Base-by-base conservation (phyloP, 768 basidiomycete species). In the Sarcomyxa edulis region DNA sequence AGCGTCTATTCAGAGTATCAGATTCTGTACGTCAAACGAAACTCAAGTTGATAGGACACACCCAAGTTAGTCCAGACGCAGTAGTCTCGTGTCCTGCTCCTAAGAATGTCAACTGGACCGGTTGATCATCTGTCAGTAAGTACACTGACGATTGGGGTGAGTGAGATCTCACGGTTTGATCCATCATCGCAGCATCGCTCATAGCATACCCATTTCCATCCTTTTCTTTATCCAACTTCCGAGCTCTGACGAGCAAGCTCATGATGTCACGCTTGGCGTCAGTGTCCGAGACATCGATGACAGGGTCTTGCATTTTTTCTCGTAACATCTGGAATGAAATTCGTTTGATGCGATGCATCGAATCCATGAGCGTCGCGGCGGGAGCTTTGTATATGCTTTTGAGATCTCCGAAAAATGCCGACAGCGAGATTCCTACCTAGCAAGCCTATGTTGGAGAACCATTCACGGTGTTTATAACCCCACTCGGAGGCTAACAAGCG, bases 261-360 rank as follows among this genome's bases (percentile, higher is more conserved):
- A 74, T 76, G 33, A 76, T 69, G 56, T 76, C 72, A 33, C 62
- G 59, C 48, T 74, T 73, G 7, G 62, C 55, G 18, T 60, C 57
- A 4, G 49, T 59, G 37, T 71, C 72, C 4, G 60, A 59, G 8
- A 53, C 40, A 8, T 48, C 27, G 8, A 66, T 42, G 23, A 45
- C 42, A 10, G 61, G 50, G 14, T 72, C 72, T 4, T 39, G 44
- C 46, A 66, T 58, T 48, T 68, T 69, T 41, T 67, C 61, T 12
- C 51, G 49, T 5, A 74, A 58, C 53, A 76, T 73, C 15, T 41
- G 27, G 6, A 45, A 44, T 1, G 70, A 69, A 7, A 73, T 57
- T 32, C 50, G 37, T 37, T 63, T 64, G 45, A 74, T 72, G 26
- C 55, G 52, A 44, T 67, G 54, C 68, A 71, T 65, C 0, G 62